Conservation (phyloP, 2,329 filamentous ascomycete species). For the Ophiostoma novo-ulmi region DNA sequence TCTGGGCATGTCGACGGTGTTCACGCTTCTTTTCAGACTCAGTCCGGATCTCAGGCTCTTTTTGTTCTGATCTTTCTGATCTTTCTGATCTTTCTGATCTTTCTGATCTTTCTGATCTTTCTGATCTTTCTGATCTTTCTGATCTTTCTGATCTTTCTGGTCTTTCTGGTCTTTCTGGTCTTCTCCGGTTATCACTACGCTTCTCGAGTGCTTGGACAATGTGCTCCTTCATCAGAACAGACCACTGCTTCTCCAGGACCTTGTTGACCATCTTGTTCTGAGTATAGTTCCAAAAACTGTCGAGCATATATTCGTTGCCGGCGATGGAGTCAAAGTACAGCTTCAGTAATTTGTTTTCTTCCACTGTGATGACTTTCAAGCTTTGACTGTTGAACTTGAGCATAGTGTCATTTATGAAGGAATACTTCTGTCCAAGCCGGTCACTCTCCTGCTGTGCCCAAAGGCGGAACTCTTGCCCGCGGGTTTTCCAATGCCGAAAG, state of each 20-base stretch:
- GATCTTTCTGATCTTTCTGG: background rate
- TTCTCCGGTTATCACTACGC: background rate
- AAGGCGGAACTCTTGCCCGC: background rate
- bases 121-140: background rate
- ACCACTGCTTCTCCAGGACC: background rate
- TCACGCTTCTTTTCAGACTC: background rate
- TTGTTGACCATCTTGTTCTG: background rate
- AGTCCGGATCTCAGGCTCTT: background rate
- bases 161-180: background rate
- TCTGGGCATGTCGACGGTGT: background rate
- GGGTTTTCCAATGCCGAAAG: background rate
- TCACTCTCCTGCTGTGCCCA: background rate
- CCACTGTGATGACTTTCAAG: background rate
- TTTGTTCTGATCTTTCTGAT: background rate
- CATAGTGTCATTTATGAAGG: background rate
- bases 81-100: background rate
- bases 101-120: background rate
- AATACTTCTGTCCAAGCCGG: background rate
- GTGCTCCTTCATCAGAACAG: background rate
- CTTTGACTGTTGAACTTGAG: background rate
- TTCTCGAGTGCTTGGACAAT: background rate
- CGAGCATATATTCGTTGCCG: background rate
- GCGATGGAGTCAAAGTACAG: background rate
- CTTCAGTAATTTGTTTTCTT: background rate
- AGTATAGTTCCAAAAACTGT: background rate